Base-by-base conservation (phyloP, 768 basidiomycete species). In the Leccinellum luteum region DNA sequence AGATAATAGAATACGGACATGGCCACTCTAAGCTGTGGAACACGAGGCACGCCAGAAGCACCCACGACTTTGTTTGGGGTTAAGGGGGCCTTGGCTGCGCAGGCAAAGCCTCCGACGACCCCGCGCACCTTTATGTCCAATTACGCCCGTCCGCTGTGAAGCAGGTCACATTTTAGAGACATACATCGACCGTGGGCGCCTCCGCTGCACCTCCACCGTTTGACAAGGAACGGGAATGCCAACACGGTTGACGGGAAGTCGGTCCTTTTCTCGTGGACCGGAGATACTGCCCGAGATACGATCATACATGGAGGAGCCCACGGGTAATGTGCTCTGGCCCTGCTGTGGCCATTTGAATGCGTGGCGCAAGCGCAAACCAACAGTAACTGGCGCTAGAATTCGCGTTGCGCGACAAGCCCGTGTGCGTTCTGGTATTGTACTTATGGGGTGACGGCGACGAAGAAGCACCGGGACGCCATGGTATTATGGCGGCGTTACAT, bases 21-120 rank as follows among this genome's bases (percentile, higher is more conserved):
- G 38, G 31, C 31, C 50, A 38, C 28, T 30, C 27, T 43, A 43
- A 43, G 41, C 41, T 23, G 32, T 32, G 14, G 38, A 55, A 67
- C 69, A 70, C 60, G 69, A 73, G 69, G 71, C 52, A 53, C 55
- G 64, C 66, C 60, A 69, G 71, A 71, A 69, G 66, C 66, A 31
- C 56, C 30, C 54, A 48, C 58, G 59, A 59, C 60, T 43, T 56
- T 62, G 54, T 60, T 65, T 68, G 68, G 68, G 57, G 52, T 30
- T 57, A 69, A 63, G 63, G 65, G 35, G 65, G 23, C 38, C 44
- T 51, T 41, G 38, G 38, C 48, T 23, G 38, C 30, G 55, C 53
- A 55, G 49, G 49, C 48, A 56, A 48, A 53, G 1, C 31, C 13
- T 52, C 50, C 49, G 43, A 50, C 27, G 17, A 31, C 14, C 25